phyloP scores from a whole-genome alignment of 2,329 filamentous ascomycete genomes.

The Geosmithia putterillii region DNA sequence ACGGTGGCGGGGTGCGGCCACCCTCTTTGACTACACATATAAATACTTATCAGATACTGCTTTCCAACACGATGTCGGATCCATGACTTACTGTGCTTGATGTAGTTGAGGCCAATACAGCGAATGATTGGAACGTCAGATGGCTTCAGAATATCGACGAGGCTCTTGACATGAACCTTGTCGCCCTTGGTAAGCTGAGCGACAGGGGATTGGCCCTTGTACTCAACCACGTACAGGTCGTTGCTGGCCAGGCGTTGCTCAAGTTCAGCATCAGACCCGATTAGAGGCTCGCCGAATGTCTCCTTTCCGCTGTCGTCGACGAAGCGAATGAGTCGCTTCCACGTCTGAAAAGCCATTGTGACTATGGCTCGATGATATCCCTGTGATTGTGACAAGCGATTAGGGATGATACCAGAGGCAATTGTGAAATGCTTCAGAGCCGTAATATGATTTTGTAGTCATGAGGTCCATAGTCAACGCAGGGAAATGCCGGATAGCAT shows the following conservation, averaged over 20 bases:
- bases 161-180: not conserved
- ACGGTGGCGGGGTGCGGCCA: conserved; percentile 35
- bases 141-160: not conserved
- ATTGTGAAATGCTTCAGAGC: no score
- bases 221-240: not conserved
- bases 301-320: conserved; percentile 18
- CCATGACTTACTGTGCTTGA: no score
- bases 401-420: no score
- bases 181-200: not conserved
- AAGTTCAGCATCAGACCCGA: not conserved
- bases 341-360: not conserved
- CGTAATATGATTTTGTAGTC: no score
- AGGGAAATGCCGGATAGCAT: no score
- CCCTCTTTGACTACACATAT: conserved; percentile 23
- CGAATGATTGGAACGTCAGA: conserved; percentile 25
- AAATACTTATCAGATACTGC: no score
- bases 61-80: no score
- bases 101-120: conserved; percentile 33
- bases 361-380: no score
- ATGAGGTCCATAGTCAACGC: no score
- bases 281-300: conserved; percentile 2
- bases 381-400: no score
- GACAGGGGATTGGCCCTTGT: not conserved
- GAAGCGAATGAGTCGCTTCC: conserved; percentile 16
- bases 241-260: not conserved